Evolutionary conservation across 176 grass and related monocot species (phyloP).

Genomic region (Bonia amplexicaulis): DNA sequence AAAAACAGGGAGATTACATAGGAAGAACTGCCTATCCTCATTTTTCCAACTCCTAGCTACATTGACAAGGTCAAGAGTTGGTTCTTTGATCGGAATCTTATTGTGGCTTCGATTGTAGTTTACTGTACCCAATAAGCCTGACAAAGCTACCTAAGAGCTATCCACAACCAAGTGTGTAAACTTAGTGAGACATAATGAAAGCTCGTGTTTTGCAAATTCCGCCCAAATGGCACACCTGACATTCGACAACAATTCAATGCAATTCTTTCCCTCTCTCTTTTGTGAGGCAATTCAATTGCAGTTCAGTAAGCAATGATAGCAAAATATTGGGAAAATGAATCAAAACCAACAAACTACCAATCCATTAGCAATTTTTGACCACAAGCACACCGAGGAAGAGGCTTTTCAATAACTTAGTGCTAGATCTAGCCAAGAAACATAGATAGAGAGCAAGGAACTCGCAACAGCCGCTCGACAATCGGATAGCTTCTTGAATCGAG

Average conservation of each 20-base stretch:
- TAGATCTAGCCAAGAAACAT: background rate
- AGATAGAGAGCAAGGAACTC: background rate
- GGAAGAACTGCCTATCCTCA: too few species aligned
- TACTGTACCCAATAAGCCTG: background rate
- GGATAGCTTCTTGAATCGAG: background rate
- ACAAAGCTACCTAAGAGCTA: background rate
- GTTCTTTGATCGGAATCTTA: background rate
- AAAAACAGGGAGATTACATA: too few species aligned
- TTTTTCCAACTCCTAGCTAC: background rate
- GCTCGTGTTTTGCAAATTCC: background rate
- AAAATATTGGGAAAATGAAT: background rate
- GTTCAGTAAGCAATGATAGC: background rate
- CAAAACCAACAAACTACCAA: background rate
- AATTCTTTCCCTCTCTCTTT: background rate
- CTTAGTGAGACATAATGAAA: background rate
- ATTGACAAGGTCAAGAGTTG: background rate
- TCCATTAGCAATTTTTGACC: background rate
- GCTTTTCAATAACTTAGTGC: background rate
- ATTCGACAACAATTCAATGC: background rate
- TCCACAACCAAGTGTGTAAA: background rate
- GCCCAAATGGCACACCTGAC: constrained; percentile 36
- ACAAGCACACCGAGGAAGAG: background rate
- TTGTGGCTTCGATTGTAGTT: background rate
- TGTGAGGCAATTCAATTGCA: background rate
- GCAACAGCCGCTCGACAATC: background rate